phyloP scores from a whole-genome alignment of 352 stramenopile genomes.

The Phytophthora hibernalis region DNA sequence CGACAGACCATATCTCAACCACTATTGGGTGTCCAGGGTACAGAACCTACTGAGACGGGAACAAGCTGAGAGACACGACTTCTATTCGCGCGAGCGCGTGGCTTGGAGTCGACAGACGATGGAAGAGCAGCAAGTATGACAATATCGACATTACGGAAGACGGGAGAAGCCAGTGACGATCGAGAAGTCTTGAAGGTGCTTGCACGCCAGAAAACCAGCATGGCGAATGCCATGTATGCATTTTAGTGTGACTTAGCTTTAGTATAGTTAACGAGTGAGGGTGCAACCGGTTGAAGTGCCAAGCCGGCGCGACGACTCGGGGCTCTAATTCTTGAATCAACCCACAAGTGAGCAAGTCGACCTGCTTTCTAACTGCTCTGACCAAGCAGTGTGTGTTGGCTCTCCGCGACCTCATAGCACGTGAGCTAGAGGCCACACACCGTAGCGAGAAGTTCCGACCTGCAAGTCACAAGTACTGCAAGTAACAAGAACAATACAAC shows the following conservation, averaged over 20 bases:
- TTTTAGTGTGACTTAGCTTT: slow-evolving; percentile 19
- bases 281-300: neutral
- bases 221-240: slow-evolving; percentile 13
- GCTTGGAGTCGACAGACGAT: too few species aligned
- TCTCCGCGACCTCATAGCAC: too few species aligned
- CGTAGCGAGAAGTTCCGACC: too few species aligned
- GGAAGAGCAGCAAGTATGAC: too few species aligned
- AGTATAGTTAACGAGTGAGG: slow-evolving; percentile 4
- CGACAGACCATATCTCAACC: too few species aligned
- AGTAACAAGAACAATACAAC: too few species aligned
- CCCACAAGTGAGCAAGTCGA: slow-evolving; percentile 3
- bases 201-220: slow-evolving; percentile 1
- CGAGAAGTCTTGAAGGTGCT: slow-evolving; percentile 2
- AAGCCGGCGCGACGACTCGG: neutral
- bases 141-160: slow-evolving; percentile 3
- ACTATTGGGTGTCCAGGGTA: too few species aligned
- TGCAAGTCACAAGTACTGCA: too few species aligned
- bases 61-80: too few species aligned
- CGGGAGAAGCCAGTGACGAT: slow-evolving; percentile 3
- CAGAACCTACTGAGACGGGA: too few species aligned
- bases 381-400: slow-evolving; percentile 20
- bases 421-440: too few species aligned
- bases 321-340: slow-evolving; percentile 21
- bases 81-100: too few species aligned
- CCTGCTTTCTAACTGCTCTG: slow-evolving; percentile 9